Percentiles rank a stretch among this genome's conserved stretches.
phyloP scores from a whole-genome alignment of 2,329 filamentous ascomycete species.

The Fonsecaea nubica region DNA sequence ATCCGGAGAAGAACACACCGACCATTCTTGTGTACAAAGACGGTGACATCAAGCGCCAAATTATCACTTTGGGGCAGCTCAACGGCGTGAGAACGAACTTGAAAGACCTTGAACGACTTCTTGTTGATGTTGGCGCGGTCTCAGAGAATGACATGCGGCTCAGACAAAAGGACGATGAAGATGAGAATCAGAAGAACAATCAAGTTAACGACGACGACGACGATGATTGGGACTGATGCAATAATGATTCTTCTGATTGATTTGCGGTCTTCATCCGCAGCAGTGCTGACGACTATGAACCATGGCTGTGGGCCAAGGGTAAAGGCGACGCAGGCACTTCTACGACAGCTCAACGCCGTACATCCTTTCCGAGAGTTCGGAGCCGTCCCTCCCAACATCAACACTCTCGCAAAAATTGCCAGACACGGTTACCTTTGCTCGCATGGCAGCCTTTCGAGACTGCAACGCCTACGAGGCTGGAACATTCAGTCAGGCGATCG shows the following conservation, averaged over 20 bases:
- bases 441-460: neutral
- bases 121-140: constrained; percentile 83
- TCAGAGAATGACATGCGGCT: constrained; percentile 79
- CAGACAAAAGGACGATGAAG: constrained; percentile 64
- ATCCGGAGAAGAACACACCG: constrained; percentile 92
- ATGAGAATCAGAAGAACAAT: constrained; percentile 61
- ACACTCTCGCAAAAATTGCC: neutral
- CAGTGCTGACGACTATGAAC: neutral
- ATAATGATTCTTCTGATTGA: neutral
- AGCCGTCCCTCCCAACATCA: neutral
- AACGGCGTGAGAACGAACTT: constrained; percentile 74
- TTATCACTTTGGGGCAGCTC: constrained; percentile 85
- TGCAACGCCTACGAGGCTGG: neutral
- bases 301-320: neutral
- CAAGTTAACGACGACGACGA: constrained; percentile 59
- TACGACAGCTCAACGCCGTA: neutral
- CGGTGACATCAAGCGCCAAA: constrained; percentile 87
- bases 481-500: neutral
- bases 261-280: neutral
- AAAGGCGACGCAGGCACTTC: neutral
- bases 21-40: constrained; percentile 93
- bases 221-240: constrained; percentile 62
- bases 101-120: constrained; percentile 77
- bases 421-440: neutral
- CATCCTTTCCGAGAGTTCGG: neutral